A percentile compares a stretch with the other conserved stretches of the same genome.
Conservation (phyloP, 805 yeast genomes). For the Cyberlindnera meyerae region DNA sequence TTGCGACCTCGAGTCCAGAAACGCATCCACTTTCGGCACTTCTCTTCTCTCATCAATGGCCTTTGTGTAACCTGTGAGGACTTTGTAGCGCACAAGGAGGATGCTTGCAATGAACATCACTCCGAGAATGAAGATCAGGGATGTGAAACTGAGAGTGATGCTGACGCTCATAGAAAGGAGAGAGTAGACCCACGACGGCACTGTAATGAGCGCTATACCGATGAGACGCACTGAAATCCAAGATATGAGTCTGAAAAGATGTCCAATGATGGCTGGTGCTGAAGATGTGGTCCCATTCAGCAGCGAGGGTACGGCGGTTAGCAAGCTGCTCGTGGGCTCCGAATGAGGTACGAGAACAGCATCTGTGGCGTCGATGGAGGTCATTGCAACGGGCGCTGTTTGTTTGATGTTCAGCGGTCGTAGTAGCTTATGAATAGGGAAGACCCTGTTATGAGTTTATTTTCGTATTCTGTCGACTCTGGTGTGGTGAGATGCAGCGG, state of each 20-base stretch:
- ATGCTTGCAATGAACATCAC: conserved; percentile 8
- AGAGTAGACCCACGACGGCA: conserved; percentile 27
- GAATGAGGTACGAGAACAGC: too few relatives aligned
- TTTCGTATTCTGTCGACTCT: too few relatives aligned
- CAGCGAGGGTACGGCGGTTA: background rate
- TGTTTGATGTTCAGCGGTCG: too few relatives aligned
- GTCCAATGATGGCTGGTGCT: conserved; percentile 1
- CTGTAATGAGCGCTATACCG: conserved; percentile 14
- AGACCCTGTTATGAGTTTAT: too few relatives aligned
- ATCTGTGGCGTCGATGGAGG: too few relatives aligned
- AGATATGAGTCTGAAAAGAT: conserved; percentile 1
- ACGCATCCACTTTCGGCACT: conserved; percentile 20
- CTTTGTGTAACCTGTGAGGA: conserved; percentile 16
- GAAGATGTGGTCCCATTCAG: conserved; percentile 1
- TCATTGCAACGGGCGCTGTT: too few relatives aligned
- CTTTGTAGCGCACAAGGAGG: conserved; percentile 14
- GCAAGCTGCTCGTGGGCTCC: too few relatives aligned
- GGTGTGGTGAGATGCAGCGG: too few relatives aligned
- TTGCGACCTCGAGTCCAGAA: conserved; percentile 9
- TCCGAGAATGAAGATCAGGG: conserved; percentile 10
- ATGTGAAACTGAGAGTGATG: conserved; percentile 15
- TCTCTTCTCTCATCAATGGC: conserved; percentile 35
- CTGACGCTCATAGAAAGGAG: conserved; percentile 39
- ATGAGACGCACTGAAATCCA: conserved; percentile 9
- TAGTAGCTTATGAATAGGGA: too few relatives aligned